Evolutionary conservation across 306 rosid species (phyloP), one percentile per base, ranked within the genome.

Genomic region (Medicago ruthenica): DNA sequence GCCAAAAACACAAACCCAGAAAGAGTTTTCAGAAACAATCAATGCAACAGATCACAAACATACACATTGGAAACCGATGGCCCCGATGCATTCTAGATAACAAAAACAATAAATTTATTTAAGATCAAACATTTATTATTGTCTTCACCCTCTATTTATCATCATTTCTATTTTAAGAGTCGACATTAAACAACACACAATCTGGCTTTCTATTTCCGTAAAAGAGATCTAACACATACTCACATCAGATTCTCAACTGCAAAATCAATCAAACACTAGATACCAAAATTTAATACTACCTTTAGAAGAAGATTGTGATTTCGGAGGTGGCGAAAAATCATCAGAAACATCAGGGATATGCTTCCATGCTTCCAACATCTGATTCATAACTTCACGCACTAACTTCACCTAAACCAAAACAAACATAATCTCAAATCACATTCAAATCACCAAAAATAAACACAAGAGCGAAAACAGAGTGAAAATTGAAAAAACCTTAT

Each of bases 351-450:
- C 99, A 34, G 98, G 96, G 76, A 96, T 78, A 86, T 89, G 93
- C 83, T 88, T 90, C 99, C 99, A 96, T 2, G 89, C 87, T 71
- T 92, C 98, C 84, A 88, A 47, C 98, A 89, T 85, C 80, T 92
- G 93, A 87, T 77, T 90, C 97, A 96, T 96, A 62, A 88, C 92
- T 86, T 92, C 97, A 45, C 99, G 87, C 50, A 90, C 97, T 24
- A 76, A 76, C 85, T 96, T 96, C 39, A 96, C 98, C 99, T 96
- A 76, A 69, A 79, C 58, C 60, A 64, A 76, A 57, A 58, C 18
- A 76, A 16, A 73, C 14, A 27, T 11, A 21, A 74, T 31, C 72
- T 75, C 48, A 51, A 37, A 67, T 40, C 67, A 67, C 62, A 78
- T 72, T 74, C 85, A 73, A 13, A 79, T 61, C 44, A 57, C 67